Base-by-base conservation (phyloP, 1,139 yeast genomes). In the Debaryomycetaceae sp. region DNA sequence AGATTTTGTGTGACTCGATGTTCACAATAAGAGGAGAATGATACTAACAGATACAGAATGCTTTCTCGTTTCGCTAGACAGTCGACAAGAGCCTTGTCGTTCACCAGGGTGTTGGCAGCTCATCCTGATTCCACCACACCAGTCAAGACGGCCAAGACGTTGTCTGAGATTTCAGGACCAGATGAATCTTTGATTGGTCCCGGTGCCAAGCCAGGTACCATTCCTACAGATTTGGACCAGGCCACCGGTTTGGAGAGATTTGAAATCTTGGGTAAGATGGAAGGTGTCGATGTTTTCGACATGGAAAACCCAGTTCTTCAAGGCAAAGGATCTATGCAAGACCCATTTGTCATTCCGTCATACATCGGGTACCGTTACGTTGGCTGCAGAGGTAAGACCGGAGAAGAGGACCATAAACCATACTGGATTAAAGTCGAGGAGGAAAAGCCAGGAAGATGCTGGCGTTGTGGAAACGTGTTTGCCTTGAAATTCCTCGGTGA, bases 161-260 rank as follows among this genome's bases (percentile, higher is more conserved):
- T 91, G 62, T 71, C 85, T 47, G 96, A 91, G 65, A 95, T 91
- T 57, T 78, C 83, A 46, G 91, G 91, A 62, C 80, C 84, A 45
- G 87, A 81, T 62, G 63, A 65, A 30, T 78, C 91, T 47, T 81
- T 93, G 70, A 81, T 90, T 58, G 97, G 97, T 70, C 82, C 85
- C 48, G 97, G 97, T 80, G 96, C 96, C 54, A 72, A 78, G 60
- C 67, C 72, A 48, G 96, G 95, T 60, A 78, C 85, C 47, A 83
- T 93, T 60, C 98, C 99, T 66, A 82, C 96, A 49, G 96, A 91
- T 69, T 66, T 87, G 59, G 97, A 93, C 62, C 98, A 91, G 76
- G 91, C 97, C 59, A 95, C 99, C 46, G 99, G 99, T 87, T 79
- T 93, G 66, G 98, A 87, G 72, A 90, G 99, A 83, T 80, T 90